These are phyloP conservation scores for Brassica balearica DNA, from an alignment of 441 rosid species.

Conservation along the genomic window DNA sequence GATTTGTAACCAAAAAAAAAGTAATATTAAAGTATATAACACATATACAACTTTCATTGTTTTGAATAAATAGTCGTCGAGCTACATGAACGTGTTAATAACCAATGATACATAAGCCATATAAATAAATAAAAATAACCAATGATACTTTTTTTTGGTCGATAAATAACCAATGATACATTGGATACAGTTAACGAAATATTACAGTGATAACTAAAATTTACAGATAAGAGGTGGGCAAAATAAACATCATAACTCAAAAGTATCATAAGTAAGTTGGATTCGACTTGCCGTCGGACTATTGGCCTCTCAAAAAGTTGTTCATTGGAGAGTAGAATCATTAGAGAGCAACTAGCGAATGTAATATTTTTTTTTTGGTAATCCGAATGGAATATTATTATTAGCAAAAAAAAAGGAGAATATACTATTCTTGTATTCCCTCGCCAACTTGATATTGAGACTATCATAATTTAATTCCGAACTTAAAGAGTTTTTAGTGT, in stretches of 20 bases:
- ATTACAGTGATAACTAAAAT: neutral
- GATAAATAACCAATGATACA: no score
- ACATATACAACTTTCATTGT: no score
- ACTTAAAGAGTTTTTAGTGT: neutral
- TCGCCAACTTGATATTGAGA: conserved; percentile 19
- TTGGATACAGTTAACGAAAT: no score
- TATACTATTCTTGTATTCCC: conserved; percentile 38
- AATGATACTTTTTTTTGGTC: no score
- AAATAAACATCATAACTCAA: conserved; percentile 18
- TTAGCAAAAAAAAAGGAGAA: conserved; percentile 29
- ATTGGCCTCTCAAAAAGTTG: conserved; percentile 33
- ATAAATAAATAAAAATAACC: no score
- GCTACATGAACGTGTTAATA: no score
- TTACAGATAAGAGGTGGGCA: conserved; percentile 5
- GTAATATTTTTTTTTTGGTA: no score
- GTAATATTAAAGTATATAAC: no score
- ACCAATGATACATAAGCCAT: no score
- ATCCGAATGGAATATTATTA: neutral
- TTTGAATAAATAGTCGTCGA: no score
- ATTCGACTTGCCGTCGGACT: conserved; percentile 30
- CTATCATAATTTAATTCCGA: neutral
- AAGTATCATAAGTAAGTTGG: conserved; percentile 22
- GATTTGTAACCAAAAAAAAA: no score
- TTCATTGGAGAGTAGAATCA: conserved; percentile 31
- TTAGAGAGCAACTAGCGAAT: conserved; percentile 10